Evolutionary conservation across 768 basidiomycete species (phyloP).

Genomic region (Cyclocybe cylindracea): DNA sequence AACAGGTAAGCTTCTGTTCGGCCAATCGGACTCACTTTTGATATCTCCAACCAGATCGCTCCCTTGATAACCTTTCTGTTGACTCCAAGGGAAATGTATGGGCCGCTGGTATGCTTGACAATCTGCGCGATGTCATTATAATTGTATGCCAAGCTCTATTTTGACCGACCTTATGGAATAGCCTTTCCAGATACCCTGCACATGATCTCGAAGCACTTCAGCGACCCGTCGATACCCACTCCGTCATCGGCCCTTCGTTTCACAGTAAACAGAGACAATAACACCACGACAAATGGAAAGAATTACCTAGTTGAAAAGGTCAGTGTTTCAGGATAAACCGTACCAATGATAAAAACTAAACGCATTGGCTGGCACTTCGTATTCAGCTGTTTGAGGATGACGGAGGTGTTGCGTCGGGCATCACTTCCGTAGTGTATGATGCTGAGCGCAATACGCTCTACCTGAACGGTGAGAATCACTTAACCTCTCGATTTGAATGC

Average conservation of each 20-base stretch:
- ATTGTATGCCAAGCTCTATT: neutral
- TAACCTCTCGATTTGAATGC: neutral
- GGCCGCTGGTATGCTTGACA: constrained; percentile 50
- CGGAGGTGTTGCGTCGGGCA: constrained; percentile 49
- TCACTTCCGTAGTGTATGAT: constrained; percentile 55
- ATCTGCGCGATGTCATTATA: neutral
- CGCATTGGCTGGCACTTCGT: neutral
- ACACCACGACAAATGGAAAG: constrained; percentile 47
- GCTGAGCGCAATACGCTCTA: constrained; percentile 44
- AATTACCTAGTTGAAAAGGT: constrained; percentile 53
- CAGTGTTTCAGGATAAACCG: neutral
- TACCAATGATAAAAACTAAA: neutral
- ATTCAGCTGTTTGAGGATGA: constrained; percentile 51
- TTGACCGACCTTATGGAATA: constrained; percentile 17
- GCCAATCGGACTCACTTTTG: neutral
- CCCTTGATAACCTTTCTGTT: constrained; percentile 62
- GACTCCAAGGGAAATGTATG: constrained; percentile 63
- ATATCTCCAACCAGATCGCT: constrained; percentile 36
- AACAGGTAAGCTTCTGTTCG: constrained; percentile 40
- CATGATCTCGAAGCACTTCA: constrained; percentile 35
- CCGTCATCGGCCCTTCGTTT: constrained; percentile 52
- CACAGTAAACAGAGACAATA: constrained; percentile 42
- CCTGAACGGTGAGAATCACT: constrained; percentile 45
- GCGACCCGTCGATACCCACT: constrained; percentile 36
- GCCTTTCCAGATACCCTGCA: constrained; percentile 46